Percentiles rank a stretch among this genome's conserved stretches.
These are phyloP conservation scores for Hemileccinum rubropunctum DNA, from an alignment of 768 basidiomycete genomes.

Conservation along the genomic window DNA sequence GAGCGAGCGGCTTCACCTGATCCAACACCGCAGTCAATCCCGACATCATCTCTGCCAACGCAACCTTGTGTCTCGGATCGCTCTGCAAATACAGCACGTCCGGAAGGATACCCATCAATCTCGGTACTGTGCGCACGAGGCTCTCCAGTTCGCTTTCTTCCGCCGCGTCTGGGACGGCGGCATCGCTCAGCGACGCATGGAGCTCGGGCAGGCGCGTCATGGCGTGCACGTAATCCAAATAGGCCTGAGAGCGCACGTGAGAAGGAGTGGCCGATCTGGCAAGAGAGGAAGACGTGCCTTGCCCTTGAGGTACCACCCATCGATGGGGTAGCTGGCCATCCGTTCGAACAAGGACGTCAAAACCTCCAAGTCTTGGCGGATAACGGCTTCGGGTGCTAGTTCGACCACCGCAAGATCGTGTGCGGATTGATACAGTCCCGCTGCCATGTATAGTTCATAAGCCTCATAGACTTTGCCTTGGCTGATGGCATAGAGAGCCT, in stretches of 20 bases:
- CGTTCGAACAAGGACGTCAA: slow-evolving; percentile 66
- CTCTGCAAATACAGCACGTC: slow-evolving; percentile 57
- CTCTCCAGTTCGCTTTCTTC: slow-evolving; percentile 58
- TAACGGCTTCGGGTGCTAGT: slow-evolving; percentile 83
- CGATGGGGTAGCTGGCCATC: slow-evolving; percentile 56
- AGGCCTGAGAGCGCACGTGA: slow-evolving; percentile 41
- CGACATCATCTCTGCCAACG: slow-evolving; percentile 69
- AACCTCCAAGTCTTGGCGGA: slow-evolving; percentile 53
- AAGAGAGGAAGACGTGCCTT: slow-evolving; percentile 48
- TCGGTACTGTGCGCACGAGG: slow-evolving; percentile 56
- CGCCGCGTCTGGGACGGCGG: slow-evolving; percentile 43
- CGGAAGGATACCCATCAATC: slow-evolving; percentile 64
- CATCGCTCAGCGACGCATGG: slow-evolving; percentile 41
- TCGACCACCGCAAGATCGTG: slow-evolving; percentile 85
- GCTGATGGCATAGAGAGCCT: slow-evolving; percentile 69
- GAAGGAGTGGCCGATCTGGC: background rate
- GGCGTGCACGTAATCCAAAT: slow-evolving; percentile 69
- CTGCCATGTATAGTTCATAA: slow-evolving; percentile 72
- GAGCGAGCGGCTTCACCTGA: slow-evolving; percentile 52
- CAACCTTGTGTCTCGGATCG: slow-evolving; percentile 66
- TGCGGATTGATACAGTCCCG: slow-evolving; percentile 67
- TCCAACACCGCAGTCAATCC: slow-evolving; percentile 59
- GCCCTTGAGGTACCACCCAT: slow-evolving; percentile 81
- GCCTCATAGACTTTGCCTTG: slow-evolving; percentile 65
- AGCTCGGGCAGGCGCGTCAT: slow-evolving; percentile 60